Evolutionary conservation across 768 basidiomycete genomes (phyloP), one percentile per base, ranked within the genome.

Genomic region (Amanita brunnescens): DNA sequence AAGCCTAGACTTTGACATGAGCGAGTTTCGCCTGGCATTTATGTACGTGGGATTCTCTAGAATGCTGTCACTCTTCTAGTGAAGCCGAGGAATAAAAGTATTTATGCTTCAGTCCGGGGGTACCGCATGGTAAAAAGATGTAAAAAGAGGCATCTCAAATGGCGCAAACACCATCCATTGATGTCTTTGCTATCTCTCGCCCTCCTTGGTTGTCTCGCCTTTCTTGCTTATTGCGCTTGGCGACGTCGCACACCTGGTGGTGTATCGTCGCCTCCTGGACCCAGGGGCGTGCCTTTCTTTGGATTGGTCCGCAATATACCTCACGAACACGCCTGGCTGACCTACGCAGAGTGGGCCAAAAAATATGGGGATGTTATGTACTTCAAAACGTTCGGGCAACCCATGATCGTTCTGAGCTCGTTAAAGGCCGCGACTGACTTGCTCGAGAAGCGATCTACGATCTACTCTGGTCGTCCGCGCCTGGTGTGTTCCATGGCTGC

Each of bases 401-500:
- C 61, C 0, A 63, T 72, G 32, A 58, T 76, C 23, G 55, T 76
- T 18, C 61, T 76, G 37, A 76, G 70, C 53, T 72, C 72, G 1
- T 56, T 64, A 43, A 62, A 69, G 20, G 64, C 68, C 8, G 64
- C 66, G 7, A 63, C 56, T 18, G 74, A 76, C n/a, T 61, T 77
- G 16, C 63, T 77, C 14, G 72, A 77, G 26, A 69, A 67, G 29
- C 67, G 72, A 5, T 74, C 75, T 5, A 59, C 65, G 47, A 70
- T 68, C 29, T 76, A 75, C 55, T 73, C 76, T 3, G 75, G 74
- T 54, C 62, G 76, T 2, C 72, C 72, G 3, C 55, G 63, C 49
- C 59, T 64, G 60, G 61, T 64, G 21, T 20, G 53, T 52, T 5
- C 12, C 14, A 14, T 29, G 8, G 8, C 45, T 30, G 39, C 29